Base-by-base conservation (phyloP, 2,329 filamentous ascomycete species). In the Fusarium virguliforme region DNA sequence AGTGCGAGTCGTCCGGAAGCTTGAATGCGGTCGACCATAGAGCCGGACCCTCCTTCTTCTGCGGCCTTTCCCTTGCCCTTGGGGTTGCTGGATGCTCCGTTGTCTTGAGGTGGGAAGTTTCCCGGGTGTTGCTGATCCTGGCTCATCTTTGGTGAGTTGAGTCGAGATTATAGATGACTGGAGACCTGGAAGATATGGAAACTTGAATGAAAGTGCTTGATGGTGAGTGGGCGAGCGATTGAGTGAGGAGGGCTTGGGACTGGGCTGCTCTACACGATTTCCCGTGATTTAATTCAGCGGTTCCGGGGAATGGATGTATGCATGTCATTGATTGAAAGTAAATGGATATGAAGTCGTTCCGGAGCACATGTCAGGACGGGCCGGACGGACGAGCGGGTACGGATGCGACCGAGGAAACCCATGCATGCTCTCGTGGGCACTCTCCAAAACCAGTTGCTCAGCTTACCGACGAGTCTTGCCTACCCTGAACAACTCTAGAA, bases 1-100 rank as follows among this genome's bases (percentile, higher is more conserved):
- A 77, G 54, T n/a, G 71, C 75, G 38, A 78, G 60, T 43, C 66
- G 72, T 18, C 75, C 70, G 18, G 78, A 79, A 62, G 76, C 73
- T 51, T 75, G 74, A 15, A 79, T 65, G 8, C 78, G 75, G 30
- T 71, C 71, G 34, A 64, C 40, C 9, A 79, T 40, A 22, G 73
- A 70, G 9, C 34, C 43, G 6, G 60, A 43, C 32, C 67, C 59
- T 35, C 56, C 70, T 30, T 59, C 62, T 26, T 35, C 63, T 41
- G 74, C 71, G 24, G 68, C 68, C 54, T 64, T 70, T 43, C 61
- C 70, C 54, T 76, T 72, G 32, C 71, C 65, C 28, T 72, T 72
- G 40, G 63, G 57, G 18, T 69, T 63, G 35, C 40, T 51, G 18
- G 60, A 57, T 54, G 22, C 37, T 15, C 32, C 43, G 9, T 40